Conservation (phyloP, 495 filamentous ascomycete genomes). For the Aspergillus taichungensis region DNA sequence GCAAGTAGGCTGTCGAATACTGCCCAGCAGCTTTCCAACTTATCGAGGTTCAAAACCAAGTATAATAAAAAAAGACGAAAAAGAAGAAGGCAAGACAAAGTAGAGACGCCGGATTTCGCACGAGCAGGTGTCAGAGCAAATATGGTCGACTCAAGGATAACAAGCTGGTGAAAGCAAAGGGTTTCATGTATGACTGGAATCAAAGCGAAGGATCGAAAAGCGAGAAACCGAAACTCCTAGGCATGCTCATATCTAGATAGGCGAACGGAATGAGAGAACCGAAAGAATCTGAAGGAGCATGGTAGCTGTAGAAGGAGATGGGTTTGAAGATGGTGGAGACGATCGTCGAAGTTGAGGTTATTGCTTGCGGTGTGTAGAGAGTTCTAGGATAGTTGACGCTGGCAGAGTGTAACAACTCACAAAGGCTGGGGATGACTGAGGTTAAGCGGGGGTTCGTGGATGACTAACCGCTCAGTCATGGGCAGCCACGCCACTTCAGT, state of each 20-base stretch:
- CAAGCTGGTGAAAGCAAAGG: conserved; percentile 5
- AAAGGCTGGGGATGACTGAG: neutral
- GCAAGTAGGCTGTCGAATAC: too few species aligned
- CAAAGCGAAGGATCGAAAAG: conserved; percentile 9
- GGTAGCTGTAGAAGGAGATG: conserved; percentile 2
- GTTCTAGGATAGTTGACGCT: conserved; percentile 5
- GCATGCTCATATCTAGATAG: conserved; percentile 14
- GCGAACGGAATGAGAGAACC: conserved; percentile 2
- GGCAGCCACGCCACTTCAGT: neutral
- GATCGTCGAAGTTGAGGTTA: too few species aligned
- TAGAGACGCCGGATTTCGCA: neutral
- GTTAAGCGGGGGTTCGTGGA: conserved; percentile 3
- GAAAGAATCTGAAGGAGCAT: conserved; percentile 7
- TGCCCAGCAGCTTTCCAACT: too few species aligned
- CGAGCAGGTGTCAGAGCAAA: neutral
- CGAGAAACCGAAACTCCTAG: conserved; percentile 8
- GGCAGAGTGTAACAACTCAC: conserved; percentile 2
- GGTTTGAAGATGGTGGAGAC: conserved; percentile 1
- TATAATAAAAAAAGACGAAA: conserved; percentile 6
- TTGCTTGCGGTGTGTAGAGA: neutral
- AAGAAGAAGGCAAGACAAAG: conserved; percentile 9
- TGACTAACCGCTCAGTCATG: conserved; percentile 6
- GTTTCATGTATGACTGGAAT: conserved; percentile 10
- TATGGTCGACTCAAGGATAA: conserved; percentile 7
- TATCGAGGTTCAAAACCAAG: conserved; percentile 3